phyloP scores from a whole-genome alignment of 352 stramenopile species.

The Stramenopiles sp. region DNA sequence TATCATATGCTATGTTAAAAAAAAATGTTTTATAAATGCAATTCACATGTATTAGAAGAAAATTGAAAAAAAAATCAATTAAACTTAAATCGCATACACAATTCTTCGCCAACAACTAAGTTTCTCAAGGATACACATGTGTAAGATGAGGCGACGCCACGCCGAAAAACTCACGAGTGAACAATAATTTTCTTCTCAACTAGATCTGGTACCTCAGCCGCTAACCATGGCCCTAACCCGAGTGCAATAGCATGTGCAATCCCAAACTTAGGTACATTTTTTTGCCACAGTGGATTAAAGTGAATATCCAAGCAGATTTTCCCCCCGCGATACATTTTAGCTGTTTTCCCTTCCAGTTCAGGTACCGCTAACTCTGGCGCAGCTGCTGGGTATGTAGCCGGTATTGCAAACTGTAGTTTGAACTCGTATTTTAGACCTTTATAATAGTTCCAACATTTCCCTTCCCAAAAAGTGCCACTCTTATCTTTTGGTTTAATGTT shows the following conservation, averaged over 20 bases:
- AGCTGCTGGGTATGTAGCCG: slow-evolving; percentile 15
- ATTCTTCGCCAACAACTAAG: too few species aligned
- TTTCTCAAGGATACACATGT: too few species aligned
- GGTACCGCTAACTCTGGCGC: slow-evolving; percentile 31
- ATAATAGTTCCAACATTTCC: slow-evolving; percentile 64
- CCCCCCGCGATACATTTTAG: slow-evolving; percentile 65
- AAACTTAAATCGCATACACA: too few species aligned
- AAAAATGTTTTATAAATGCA: too few species aligned
- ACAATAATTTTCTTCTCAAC: too few species aligned
- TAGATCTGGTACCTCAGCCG: slow-evolving; percentile 55
- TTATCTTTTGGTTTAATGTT: slow-evolving; percentile 61
- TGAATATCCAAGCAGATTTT: slow-evolving; percentile 66
- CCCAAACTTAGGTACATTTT: slow-evolving; percentile 59
- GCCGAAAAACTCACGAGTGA: too few species aligned
- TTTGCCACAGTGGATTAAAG: slow-evolving; percentile 63
- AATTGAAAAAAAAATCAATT: too few species aligned
- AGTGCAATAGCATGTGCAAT: slow-evolving; percentile 54
- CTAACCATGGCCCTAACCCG: slow-evolving; percentile 54
- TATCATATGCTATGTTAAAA: too few species aligned
- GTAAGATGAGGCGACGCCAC: too few species aligned
- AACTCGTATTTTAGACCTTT: slow-evolving; percentile 52
- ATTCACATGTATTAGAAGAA: too few species aligned
- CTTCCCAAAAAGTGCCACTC: slow-evolving; percentile 48
- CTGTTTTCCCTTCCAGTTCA: slow-evolving; percentile 60
- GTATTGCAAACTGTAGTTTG: slow-evolving; percentile 29